Base-by-base conservation (phyloP, 495 filamentous ascomycete species). In the Corynascus novoguineensis region DNA sequence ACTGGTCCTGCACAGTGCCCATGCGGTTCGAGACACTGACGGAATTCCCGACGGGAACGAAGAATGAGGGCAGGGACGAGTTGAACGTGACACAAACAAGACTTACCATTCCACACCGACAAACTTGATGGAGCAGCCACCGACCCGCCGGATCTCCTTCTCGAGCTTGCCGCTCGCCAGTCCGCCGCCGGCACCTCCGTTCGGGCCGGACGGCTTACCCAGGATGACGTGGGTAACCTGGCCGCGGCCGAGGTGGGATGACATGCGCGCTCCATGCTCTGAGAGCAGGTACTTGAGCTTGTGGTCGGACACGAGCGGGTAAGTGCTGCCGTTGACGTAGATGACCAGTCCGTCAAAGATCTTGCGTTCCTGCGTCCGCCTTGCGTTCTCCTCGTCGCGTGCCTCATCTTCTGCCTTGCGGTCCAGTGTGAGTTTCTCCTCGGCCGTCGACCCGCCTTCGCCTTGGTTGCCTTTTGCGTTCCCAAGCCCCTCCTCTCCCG, bases 241-340 rank as follows among this genome's bases (percentile, higher is more conserved):
- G 21, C 83, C 80, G 10, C 89, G 81, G 5, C 82, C 83, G 17
- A 96, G 79, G 51, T 80, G 75, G 14, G 88, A 76, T 3, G 88
- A 82, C 40, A 89, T 74, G 31, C 65, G 73, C 0, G 82, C 93
- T 24, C 93, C 93, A 64, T 93, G 78, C 51, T 81, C 71, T 10
- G 79, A 81, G 21, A 97, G 76, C 28, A 95, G 74, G 35, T 82
- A 83, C 72, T 93, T 95, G 45, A 97, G 80, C 64, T 81, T 84
- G 68, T 95, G 88, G 73, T 98, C 92, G 0, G 87, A 91, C 44
- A 98, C 81, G 14, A 80, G 64, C 6, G 92, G 89, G 50, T 84
- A 74, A 1, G 90, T 96, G 50, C 87, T 88, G 51, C 91, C 92
- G 72, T 96, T 96, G 72, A 97, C 80, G 73, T 93, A 93, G 68